Evolutionary conservation across 2,329 filamentous ascomycete genomes (phyloP), one percentile per base, ranked within the genome.

Genomic region (Aphanocladium album): DNA sequence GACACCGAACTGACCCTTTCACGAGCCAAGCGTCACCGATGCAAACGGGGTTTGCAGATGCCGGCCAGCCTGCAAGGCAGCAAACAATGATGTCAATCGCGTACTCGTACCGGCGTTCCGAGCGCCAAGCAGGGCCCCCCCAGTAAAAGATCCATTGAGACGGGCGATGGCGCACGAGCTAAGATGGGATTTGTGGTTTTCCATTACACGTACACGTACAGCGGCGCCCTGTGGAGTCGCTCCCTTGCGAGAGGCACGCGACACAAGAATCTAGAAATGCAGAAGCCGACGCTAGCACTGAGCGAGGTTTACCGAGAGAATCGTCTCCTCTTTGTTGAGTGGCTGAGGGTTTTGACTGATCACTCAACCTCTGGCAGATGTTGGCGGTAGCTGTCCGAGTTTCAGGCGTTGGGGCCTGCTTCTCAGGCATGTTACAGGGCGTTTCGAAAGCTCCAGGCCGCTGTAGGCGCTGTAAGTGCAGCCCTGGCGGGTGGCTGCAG

Each of bases 61-160:
- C n/a, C n/a, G n/a, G n/a, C n/a, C n/a, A n/a, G n/a, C 49, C 11
- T 37, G 19, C 30, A 23, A 51, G n/a, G 30, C 19, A 17, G 33
- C n/a, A 27, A 50, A 21, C 33, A n/a, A n/a, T 27, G 49, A 37
- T 51, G 49, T n/a, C n/a, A 6, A n/a, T 21, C 35, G 37, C 51
- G 51, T 41, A 54, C 51, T 54, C 51, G 51, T 54, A 41, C 51
- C 33, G 50, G 50, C 49, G 19, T 23, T 41, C 35, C 50, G 19
- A 37, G 33, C 21, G 50, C 33, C 35, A 53, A 53, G 19, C 5
- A 50, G 27, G 23, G 23, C 30, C 25, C 27, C 47, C 19, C 16
- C 6, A 33, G 12, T 33, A 25, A 27, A 17, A 39, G 5, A 8
- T 16, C 19, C 27, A 37, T 37, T 41, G 30, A 16, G 30, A 52